These are phyloP conservation scores for Rhytidiadelphus loreus DNA, from an alignment of 225 moss, liverwort and hornwort species.

Conservation along the genomic window DNA sequence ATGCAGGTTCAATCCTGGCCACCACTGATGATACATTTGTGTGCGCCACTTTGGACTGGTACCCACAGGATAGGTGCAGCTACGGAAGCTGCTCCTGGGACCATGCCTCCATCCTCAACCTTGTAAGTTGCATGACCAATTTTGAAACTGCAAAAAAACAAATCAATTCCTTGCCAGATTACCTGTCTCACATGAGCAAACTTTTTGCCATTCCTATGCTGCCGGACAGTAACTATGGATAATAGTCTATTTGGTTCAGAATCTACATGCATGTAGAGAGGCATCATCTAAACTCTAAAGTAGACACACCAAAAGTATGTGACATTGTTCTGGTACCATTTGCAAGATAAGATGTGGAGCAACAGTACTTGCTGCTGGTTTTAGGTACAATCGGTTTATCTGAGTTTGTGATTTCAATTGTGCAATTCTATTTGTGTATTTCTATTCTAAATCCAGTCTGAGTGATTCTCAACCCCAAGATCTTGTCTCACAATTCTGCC, in stretches of 20 bases:
- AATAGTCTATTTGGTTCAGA: neutral
- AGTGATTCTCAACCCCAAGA: too few species aligned
- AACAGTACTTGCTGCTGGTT: neutral
- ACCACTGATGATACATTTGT: conserved; percentile 27
- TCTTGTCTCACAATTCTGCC: neutral
- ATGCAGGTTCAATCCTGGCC: conserved; percentile 1
- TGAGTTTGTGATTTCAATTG: neutral
- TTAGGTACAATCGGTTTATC: neutral
- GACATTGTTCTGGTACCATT: neutral
- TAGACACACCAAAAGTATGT: neutral
- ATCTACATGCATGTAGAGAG: neutral
- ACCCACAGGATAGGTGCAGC: conserved; percentile 63
- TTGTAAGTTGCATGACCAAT: conserved; percentile 29
- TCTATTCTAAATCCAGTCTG: neutral
- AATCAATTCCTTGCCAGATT: neutral
- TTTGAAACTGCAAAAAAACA: neutral
- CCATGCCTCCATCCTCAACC: conserved; percentile 40
- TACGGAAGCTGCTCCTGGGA: conserved; percentile 77
- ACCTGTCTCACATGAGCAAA: neutral
- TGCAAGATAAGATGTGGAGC: neutral
- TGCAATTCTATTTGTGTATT: neutral
- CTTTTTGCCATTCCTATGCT: neutral
- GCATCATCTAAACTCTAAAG: neutral
- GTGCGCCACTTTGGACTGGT: conserved; percentile 83
- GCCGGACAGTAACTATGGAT: neutral